Evolutionary conservation across 1,284 basidiomycete species (phyloP), one percentile per base, ranked within the genome.

Genomic region (Peniophora sp.): DNA sequence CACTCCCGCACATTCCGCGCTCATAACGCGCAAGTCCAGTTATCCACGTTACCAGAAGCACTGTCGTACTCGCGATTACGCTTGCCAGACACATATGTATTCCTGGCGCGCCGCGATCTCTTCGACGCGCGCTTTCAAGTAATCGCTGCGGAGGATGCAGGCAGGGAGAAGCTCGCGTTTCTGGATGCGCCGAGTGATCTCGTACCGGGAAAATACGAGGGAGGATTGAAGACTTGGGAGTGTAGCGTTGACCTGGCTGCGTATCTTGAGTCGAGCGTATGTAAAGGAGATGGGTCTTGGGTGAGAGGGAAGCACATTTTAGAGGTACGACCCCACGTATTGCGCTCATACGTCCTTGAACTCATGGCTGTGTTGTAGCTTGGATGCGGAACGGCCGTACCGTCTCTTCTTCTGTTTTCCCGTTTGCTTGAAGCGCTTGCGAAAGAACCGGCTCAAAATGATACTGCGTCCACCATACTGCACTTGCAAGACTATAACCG

Each of bases 211-310:
- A 77, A 94, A 0, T 98, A 99, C 62, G 96, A 98, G 68, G 96
- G 96, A 14, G 96, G 96, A 0, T 66, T 99, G 51, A 98, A 98
- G 69, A 97, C 94, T 2, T 99, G 96, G 96, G 96, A 99, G 66
- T 97, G 93, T 56, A 89, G 91, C 35, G 67, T 95, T 14, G 96
- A 98, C 66, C 74, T 99, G 0, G 89, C 88, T 0, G 74, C 73
- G 43, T 81, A 78, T 58, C 67, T 81, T 25, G 67, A 72, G 58
- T 55, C 65, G 24, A 56, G 72, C 50, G 58, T 69, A 38, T 60
- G 65, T 25, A 44, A 45, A 6, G 48, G 54, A 2, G 43, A 50
- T 45, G 46, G 52, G 43, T n/a, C 46, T 54, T 51, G 51, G 2
- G 41, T 67, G n/a, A 56, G 58, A 3, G 79, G 81, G 0, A 76